Evolutionary conservation across 192 early-diverging fungal genomes (phyloP), one percentile per base, ranked within the genome.

Genomic region (Linnemannia hyalina): DNA sequence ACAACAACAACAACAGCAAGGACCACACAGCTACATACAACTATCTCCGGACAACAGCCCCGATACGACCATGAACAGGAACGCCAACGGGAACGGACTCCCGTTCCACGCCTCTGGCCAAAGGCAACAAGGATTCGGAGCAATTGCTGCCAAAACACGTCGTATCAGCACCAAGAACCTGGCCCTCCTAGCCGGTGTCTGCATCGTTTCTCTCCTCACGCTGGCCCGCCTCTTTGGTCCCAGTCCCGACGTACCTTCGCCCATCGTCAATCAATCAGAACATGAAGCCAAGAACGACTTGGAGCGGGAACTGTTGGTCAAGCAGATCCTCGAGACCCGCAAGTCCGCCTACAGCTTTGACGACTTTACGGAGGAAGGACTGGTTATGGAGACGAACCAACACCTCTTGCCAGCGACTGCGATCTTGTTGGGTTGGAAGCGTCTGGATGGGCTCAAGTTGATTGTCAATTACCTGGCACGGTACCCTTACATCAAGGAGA

Each of bases 401-500:
- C 65, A 76, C 32, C 29, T 86, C 29, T 76, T 86, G 11, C 81
- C 89, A 6, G 77, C 90, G 3, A 89, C 90, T 20, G 90, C 89
- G 26, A 80, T 91, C 20, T 26, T 91, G 18, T 75, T 91, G 36
- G 76, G 80, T 22, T 88, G 88, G 88, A 88, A 85, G 57, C 63
- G 88, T 9, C 57, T 26, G 3, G 88, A 86, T 6, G 68, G 75
- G 18, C 57, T 91, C 40, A 76, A 89, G 46, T 52, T 71, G 32
- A 74, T 88, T 41, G 80, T 91, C n/a, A 74, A 82, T 15, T 90
- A 89, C 63, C 69, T 91, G 41, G 78, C 79, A 15, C 89, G 83
- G 60, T 91, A 91, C 81, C 89, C 89, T 15, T 91, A 86, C 52
- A 88, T 91, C 38, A 89, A 82, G 49, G 82, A 91, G 49, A 91